phyloP scores from a whole-genome alignment of 2,329 filamentous ascomycete genomes.

The Annulohypoxylon truncatum region DNA sequence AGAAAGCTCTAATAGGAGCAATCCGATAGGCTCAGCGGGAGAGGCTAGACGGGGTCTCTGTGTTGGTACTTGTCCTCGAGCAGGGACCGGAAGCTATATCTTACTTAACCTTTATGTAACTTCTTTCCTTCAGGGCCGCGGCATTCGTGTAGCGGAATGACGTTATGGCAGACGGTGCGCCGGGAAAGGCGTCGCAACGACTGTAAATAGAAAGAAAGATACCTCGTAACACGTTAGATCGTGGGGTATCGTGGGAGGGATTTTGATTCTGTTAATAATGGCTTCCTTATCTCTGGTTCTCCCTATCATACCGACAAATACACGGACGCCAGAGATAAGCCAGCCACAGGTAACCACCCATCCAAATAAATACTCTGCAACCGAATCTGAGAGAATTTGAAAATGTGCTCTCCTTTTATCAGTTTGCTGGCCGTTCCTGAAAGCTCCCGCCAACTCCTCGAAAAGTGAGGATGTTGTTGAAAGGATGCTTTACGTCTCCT shows the following conservation, averaged over 20 bases:
- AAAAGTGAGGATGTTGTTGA: slow-evolving; percentile 3
- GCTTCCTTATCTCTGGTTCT: slow-evolving; percentile 41
- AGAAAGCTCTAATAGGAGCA: neutral
- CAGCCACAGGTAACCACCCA: slow-evolving; percentile 35
- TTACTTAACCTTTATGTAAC: slow-evolving; percentile 43
- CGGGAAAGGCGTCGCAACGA: slow-evolving; percentile 25
- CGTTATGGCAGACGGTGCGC: slow-evolving; percentile 30
- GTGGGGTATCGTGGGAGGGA: slow-evolving; percentile 43
- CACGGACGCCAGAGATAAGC: slow-evolving; percentile 41
- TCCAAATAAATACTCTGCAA: slow-evolving; percentile 40
- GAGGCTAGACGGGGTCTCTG: slow-evolving; percentile 14
- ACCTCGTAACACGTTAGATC: slow-evolving; percentile 36
- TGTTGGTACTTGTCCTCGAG: slow-evolving; percentile 15
- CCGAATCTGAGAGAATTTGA: slow-evolving; percentile 21
- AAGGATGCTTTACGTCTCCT: neutral
- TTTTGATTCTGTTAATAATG: slow-evolving; percentile 43
- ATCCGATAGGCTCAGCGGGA: slow-evolving; percentile 26
- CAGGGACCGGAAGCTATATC: slow-evolving; percentile 30
- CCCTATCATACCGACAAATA: slow-evolving; percentile 38
- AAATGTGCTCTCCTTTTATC: slow-evolving; percentile 27
- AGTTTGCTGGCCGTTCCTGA: slow-evolving; percentile 9
- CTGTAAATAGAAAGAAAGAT: slow-evolving; percentile 36
- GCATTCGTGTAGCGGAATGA: slow-evolving; percentile 39
- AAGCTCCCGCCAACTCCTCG: slow-evolving; percentile 6
- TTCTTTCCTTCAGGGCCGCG: slow-evolving; percentile 25